Base-by-base conservation (phyloP, 345 rosid species). In the Gossypium herbaceum region DNA sequence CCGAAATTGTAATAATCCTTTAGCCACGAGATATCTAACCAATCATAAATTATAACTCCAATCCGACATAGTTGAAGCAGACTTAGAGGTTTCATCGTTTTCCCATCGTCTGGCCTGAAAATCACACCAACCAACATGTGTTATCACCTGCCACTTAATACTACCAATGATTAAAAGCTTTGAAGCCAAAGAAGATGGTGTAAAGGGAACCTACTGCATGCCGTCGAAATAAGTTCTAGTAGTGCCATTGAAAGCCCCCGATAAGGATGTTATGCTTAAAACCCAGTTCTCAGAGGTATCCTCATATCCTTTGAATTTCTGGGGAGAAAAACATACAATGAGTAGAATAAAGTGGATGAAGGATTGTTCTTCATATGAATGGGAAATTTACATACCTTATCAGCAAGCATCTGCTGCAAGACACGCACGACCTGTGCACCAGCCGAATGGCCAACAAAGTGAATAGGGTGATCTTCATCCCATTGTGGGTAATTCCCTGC, bases 351-450 rank as follows among this genome's bases (percentile, higher is more conserved):
- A 8, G 44, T 17, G 41, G 8, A 41, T 47, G 39, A 68, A 22
- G 5, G 16, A 72, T 3, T 0, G 69, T 27, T 52, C 29, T 61
- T 44, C 44, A 12, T 59, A 55, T 10, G 68, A 72, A 62, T 1
- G 59, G 50, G n/a, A 77, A 72, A 51, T 20, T 71, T 17, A 73
- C 84, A 24, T 78, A 91, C 98, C 94, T 96, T 92, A 52, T 93
- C 92, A 15, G 95, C 93, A 5, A 96, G 97, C 98, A 96, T 93
- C 90, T 96, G 97, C 83, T 96, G 99, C 95, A 96, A 73, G 50
- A 93, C 91, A 56, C 99, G 98, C 81, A 93, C 92, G 24, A 96
- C 99, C 85, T 93, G 99, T 29, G 97, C 99, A 71, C 99, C 99
- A 2, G 98, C 98, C 0, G 99, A 96, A 79, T 96, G 99, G 67